Conservation (phyloP, 73 alveolate genomes). For the Tetrahymena elliotti region DNA sequence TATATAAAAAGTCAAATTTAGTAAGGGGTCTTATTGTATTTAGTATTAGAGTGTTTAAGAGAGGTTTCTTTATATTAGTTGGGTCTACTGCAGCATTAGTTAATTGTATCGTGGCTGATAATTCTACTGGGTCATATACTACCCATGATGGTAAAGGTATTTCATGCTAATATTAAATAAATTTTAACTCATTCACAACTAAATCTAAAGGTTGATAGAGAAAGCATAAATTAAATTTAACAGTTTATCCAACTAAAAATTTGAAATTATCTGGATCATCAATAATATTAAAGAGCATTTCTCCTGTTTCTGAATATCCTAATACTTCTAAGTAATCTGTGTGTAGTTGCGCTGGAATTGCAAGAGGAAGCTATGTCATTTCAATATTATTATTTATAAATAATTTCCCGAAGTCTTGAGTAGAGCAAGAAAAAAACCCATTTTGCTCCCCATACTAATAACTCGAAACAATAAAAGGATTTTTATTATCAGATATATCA, state of each 20-base stretch:
- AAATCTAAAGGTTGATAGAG: not conserved
- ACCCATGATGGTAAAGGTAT: not conserved
- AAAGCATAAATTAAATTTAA: not conserved
- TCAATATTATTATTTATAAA: not conserved
- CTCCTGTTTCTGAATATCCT: not conserved
- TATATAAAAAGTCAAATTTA: not conserved
- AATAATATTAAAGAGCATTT: not conserved
- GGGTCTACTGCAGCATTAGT: not conserved
- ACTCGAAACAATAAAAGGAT: not conserved
- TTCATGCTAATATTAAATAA: not conserved
- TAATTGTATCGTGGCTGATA: not conserved
- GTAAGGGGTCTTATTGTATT: not conserved
- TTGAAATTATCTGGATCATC: not conserved
- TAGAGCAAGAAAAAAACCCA: not conserved
- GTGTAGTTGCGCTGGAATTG: not conserved
- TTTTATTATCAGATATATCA: not conserved
- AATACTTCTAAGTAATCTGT: not conserved
- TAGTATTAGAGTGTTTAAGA: not conserved
- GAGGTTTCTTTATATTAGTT: not conserved
- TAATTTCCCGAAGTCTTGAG: not conserved
- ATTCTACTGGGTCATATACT: not conserved
- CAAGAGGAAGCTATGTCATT: not conserved
- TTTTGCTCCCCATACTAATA: not conserved
- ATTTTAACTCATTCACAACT: not conserved
- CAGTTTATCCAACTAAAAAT: not conserved